Percentiles rank a stretch among this genome's conserved stretches.
Conservation (phyloP, 345 rosid species). For the Populus simonii region DNA sequence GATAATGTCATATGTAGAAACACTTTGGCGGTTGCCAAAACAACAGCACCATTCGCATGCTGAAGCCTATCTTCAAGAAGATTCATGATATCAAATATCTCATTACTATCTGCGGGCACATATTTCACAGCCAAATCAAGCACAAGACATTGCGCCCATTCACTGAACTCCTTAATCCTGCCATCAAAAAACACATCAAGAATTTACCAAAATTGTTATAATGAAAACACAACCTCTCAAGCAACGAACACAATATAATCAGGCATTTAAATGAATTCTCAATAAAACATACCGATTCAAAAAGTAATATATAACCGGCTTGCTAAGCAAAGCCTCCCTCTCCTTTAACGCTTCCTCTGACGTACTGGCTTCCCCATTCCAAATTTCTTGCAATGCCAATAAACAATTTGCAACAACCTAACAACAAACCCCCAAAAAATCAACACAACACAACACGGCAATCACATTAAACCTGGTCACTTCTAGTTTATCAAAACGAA, state of each 20-base stretch:
- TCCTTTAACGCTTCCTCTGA: conserved; percentile 89
- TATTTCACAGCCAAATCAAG: conserved; percentile 89
- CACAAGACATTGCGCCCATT: conserved; percentile 97
- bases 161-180: conserved; percentile 92
- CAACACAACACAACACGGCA: not conserved
- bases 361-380: conserved; percentile 76
- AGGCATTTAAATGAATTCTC: not conserved
- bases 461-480: not conserved
- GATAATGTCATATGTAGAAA: conserved; percentile 86
- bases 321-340: conserved; percentile 78
- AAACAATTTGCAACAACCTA: conserved; percentile 94
- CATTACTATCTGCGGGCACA: conserved; percentile 77
- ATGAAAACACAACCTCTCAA: not conserved
- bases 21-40: conserved; percentile 80
- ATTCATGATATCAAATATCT: conserved; percentile 97
- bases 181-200: conserved; percentile 19
- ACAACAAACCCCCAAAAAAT: not conserved
- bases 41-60: conserved; percentile 99
- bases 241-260: not conserved
- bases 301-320: conserved; percentile 63
- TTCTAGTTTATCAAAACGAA: not conserved
- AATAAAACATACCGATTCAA: conserved; percentile 62
- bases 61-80: conserved; percentile 99
- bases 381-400: conserved; percentile 89
- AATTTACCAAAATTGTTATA: not conserved